Evolutionary conservation across 1,284 basidiomycete genomes (phyloP), one percentile per base, ranked within the genome.

Genomic region (Ceratobasidium sp.): DNA sequence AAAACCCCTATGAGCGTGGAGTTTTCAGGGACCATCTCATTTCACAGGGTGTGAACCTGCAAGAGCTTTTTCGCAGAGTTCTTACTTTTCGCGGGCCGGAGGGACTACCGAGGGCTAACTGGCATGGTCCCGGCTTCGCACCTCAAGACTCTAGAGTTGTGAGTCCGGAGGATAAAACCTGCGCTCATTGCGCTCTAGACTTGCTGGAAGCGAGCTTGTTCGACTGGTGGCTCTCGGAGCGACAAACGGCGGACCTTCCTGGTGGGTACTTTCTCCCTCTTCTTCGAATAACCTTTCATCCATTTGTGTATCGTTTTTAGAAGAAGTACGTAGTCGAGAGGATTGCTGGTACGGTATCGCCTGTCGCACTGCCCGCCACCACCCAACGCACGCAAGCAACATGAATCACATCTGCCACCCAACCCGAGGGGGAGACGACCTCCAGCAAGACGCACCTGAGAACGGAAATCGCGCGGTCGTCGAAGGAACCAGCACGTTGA

Each of bases 331-430:
- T 18, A 30, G 40, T 14, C 67, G 67, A 16, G 49, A 44, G 23
- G 66, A 72, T 58, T 74, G 66, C 40, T 51, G 64, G 64, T 70
- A 74, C 51, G 74, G 74, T 44, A 59, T 63, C 23, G 74, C 69
- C 16, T 74, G 74, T 40, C 56, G 74, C 14, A 73, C 58, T n/a
- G 72, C 67, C 42, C 48, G 62, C 21, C 64, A 59, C 46, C 46
- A 72, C n/a, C 21, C 46, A n/a, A 38, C 18, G 25, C 74, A 74
- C 33, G 74, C 74, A 42, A 30, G 49, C 40, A 54, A 46, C 28
- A 56, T 33, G 28, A 74, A 74, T 23, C 67, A 70, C 12, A 60
- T 70, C 25, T 70, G 67, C 28, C 67, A 4, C 8, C 54, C 28
- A 51, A 42, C 49, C 23, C 54, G 42, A 56, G 44, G n/a, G 8